Conservation (phyloP, 768 basidiomycete species). For the Pleurotus eryngii region DNA sequence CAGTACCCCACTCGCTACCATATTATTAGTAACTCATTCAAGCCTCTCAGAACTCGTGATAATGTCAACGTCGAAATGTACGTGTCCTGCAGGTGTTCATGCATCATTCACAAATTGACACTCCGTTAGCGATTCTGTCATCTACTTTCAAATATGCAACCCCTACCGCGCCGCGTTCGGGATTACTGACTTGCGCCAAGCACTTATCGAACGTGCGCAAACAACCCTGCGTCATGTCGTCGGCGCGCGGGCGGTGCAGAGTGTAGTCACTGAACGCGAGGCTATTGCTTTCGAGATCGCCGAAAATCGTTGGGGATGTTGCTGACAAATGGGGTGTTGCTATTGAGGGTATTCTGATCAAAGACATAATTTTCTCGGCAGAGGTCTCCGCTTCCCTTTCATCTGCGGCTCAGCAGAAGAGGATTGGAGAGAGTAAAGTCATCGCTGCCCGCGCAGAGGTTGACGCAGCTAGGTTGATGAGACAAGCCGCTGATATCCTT, state of each 20-base stretch:
- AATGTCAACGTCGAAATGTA: slow-evolving; percentile 82
- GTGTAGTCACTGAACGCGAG: slow-evolving; percentile 94
- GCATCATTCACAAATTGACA: not conserved
- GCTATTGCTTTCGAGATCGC: slow-evolving; percentile 96
- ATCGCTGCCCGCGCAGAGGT: slow-evolving; percentile 96
- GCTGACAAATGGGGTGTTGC: slow-evolving; percentile 97
- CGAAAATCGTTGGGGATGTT: slow-evolving; percentile 90
- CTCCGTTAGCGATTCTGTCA: slow-evolving; percentile 74
- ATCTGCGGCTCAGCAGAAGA: slow-evolving; percentile 94
- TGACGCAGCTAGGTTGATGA: slow-evolving; percentile 92
- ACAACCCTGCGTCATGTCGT: slow-evolving; percentile 98
- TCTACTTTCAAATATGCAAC: slow-evolving; percentile 87
- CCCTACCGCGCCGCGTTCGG: slow-evolving; percentile 95
- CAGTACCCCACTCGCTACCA: slow-evolving; percentile 22
- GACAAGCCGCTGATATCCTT: slow-evolving; percentile 93
- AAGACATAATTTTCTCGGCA: slow-evolving; percentile 89
- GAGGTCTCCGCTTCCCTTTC: slow-evolving; percentile 91
- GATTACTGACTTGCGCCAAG: slow-evolving; percentile 84
- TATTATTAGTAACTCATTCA: slow-evolving; percentile 6
- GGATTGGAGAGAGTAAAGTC: slow-evolving; percentile 94
- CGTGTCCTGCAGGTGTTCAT: not conserved
- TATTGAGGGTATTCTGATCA: slow-evolving; percentile 94
- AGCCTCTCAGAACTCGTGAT: slow-evolving; percentile 62
- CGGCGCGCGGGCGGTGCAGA: slow-evolving; percentile 92
- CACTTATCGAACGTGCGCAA: slow-evolving; percentile 81